These are phyloP conservation scores for Cyclocybe cylindracea DNA, from an alignment of 768 basidiomycete genomes.

Conservation along the genomic window DNA sequence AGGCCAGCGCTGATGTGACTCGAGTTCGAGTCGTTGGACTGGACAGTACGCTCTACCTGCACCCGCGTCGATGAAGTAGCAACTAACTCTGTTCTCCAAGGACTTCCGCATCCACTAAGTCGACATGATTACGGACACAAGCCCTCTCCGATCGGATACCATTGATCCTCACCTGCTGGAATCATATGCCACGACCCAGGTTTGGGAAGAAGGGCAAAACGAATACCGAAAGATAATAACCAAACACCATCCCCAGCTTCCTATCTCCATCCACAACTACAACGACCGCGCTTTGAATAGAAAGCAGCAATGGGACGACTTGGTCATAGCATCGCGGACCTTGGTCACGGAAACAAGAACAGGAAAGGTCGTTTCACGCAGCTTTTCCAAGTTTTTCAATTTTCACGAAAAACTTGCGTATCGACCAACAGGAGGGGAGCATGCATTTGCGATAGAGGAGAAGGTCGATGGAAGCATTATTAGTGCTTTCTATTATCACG, in stretches of 20 bases:
- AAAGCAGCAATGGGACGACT: conserved; percentile 10
- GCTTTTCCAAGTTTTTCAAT: conserved; percentile 27
- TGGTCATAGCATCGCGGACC: conserved; percentile 18
- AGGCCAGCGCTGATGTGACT: no score
- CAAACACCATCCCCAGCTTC: conserved; percentile 20
- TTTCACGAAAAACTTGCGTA: conserved; percentile 22
- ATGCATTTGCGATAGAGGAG: conserved; percentile 21
- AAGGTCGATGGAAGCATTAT: conserved; percentile 27
- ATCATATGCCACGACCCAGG: no score
- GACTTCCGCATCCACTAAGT: no score
- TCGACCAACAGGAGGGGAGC: conserved; percentile 19
- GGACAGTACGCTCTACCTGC: no score
- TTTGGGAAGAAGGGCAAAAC: no score
- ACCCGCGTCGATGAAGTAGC: no score
- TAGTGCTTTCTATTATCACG: conserved; percentile 20
- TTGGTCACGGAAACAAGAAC: conserved; percentile 18
- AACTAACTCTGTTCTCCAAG: no score
- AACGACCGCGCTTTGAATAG: conserved; percentile 12
- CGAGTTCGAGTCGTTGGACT: no score
- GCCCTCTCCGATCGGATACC: no score
- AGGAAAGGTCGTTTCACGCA: conserved; percentile 22
- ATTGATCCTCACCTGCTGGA: no score
- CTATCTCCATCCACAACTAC: conserved; percentile 24
- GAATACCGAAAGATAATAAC: conserved; percentile 10
- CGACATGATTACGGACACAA: no score